Percentiles rank a stretch among this genome's conserved stretches.
phyloP scores from a whole-genome alignment of 106 monocot genomes.

The Acanthochlamys bracteata region DNA sequence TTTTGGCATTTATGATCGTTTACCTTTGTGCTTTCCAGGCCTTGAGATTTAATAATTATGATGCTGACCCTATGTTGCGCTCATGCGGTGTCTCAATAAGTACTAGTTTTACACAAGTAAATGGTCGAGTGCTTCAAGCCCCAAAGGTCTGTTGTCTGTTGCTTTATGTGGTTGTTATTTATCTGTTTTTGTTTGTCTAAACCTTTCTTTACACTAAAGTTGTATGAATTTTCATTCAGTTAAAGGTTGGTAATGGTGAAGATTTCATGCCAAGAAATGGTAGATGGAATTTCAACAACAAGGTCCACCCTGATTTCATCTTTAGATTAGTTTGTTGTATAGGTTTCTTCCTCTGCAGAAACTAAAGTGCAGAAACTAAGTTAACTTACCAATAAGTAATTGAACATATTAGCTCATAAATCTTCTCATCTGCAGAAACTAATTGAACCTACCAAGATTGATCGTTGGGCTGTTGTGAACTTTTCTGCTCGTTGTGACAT shows the following conservation, averaged over 20 bases:
- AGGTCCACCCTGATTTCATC: conserved; percentile 28
- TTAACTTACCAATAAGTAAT: conserved; percentile 18
- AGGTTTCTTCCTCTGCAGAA: conserved; percentile 25
- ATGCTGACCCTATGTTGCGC: conserved; percentile 64
- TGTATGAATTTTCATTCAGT: conserved; percentile 16
- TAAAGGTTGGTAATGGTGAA: conserved; percentile 82
- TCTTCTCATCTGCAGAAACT: conserved; percentile 42
- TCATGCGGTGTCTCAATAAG: conserved; percentile 66
- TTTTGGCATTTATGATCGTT: too few relatives aligned
- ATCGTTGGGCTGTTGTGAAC: conserved; percentile 75
- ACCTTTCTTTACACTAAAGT: too few relatives aligned
- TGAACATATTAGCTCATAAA: neutral
- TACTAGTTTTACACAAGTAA: conserved; percentile 61
- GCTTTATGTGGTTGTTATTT: neutral
- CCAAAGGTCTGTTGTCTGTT: conserved; percentile 42
- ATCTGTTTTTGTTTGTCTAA: too few relatives aligned
- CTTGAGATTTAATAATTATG: conserved; percentile 57
- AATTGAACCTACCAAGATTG: conserved; percentile 24
- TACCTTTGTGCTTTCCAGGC: conserved; percentile 24
- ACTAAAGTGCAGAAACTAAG: conserved; percentile 53
- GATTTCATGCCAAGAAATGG: conserved; percentile 71
- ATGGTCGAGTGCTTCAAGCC: conserved; percentile 67
- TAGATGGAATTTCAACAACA: conserved; percentile 95
- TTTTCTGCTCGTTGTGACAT: conserved; percentile 83
- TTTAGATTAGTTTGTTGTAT: neutral